Conservation (phyloP, 75 land plant genomes). For the Selaginella tamariscina region DNA sequence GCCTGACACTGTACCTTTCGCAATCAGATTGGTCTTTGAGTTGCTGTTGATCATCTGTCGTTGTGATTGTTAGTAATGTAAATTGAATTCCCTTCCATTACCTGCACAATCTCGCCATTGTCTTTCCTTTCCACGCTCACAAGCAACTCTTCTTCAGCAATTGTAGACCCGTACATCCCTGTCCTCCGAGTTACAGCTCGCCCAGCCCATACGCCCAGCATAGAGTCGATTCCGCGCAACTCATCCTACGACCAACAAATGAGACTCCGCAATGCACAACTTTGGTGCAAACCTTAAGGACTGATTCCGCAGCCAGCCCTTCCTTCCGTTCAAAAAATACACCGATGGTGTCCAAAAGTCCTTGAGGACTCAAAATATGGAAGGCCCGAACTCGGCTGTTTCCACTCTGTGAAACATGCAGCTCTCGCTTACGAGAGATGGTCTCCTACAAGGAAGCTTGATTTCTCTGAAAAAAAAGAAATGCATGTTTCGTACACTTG, state of each 20-base stretch:
- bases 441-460: slow-evolving; percentile 75
- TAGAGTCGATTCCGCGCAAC: slow-evolving; percentile 28
- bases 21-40: slow-evolving; percentile 37
- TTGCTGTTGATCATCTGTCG: background rate
- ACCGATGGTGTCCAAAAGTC: slow-evolving; percentile 67
- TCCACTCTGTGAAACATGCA: slow-evolving; percentile 61
- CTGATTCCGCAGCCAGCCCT: background rate
- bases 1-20: slow-evolving; percentile 43
- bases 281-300: too few species aligned
- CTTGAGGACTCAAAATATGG: slow-evolving; percentile 78
- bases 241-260: slow-evolving; percentile 24
- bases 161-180: slow-evolving; percentile 87
- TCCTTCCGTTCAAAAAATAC: slow-evolving; percentile 68
- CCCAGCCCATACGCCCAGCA: slow-evolving; percentile 80
- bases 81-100: slow-evolving; percentile 12
- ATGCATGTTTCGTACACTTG: background rate
- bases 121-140: slow-evolving; percentile 45
- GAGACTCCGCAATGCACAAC: too few species aligned
- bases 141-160: slow-evolving; percentile 51
- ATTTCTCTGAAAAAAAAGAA: slow-evolving; percentile 43
- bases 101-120: slow-evolving; percentile 66
- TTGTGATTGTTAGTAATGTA: background rate
- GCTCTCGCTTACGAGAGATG: slow-evolving; percentile 87
- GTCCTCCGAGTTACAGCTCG: slow-evolving; percentile 72
- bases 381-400: slow-evolving; percentile 72